Evolutionary conservation across 768 basidiomycete genomes (phyloP), one percentile per base, ranked within the genome.

Genomic region (Xerocomellus amylosporus): DNA sequence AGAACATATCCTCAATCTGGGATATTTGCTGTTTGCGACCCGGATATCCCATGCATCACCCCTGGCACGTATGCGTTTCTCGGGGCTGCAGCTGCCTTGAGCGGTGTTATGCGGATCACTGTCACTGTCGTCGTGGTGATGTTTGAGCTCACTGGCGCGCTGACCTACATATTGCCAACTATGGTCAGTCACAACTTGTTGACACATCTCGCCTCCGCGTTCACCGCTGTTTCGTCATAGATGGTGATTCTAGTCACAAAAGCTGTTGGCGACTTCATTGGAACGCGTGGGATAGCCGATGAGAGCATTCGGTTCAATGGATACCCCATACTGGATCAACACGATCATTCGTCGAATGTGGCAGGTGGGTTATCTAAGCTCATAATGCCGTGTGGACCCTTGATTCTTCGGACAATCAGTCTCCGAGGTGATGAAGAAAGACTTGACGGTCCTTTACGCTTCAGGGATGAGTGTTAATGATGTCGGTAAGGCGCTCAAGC

Each of bases 101-200:
- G 97, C 51, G 96, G 97, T 33, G 86, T 98, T 49, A 99, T 98
- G 82, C 83, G 95, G 62, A 90, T 98, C 54, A 99, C 97, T 0
- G 93, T 98, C 26, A 93, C 95, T 0, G 94, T 99, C 6, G 97
- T 98, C 8, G 97, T 98, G 34, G 95, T 99, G 71, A 98, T 99
- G 94, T 98, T 98, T 69, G 96, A 98, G 65, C 79, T 99, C 19
- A 99, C 97, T 4, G 97, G 97, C 13, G 96, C 97, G 7, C 71
- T 98, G 64, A 98, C 93, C 19, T 98, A 99, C 67, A 95, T 98
- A 61, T 74, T 99, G 26, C 97, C 97, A 7, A 95, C 93, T 14
- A 99, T 99, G 97, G 96, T 94, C 60, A 62, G 80, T 64, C 22
- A 14, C 17, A 41, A 36, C 31, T 39, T 31, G 24, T 49, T 43